phyloP scores from a whole-genome alignment of 768 basidiomycete genomes.

The Pleurotus citrinopileatus region DNA sequence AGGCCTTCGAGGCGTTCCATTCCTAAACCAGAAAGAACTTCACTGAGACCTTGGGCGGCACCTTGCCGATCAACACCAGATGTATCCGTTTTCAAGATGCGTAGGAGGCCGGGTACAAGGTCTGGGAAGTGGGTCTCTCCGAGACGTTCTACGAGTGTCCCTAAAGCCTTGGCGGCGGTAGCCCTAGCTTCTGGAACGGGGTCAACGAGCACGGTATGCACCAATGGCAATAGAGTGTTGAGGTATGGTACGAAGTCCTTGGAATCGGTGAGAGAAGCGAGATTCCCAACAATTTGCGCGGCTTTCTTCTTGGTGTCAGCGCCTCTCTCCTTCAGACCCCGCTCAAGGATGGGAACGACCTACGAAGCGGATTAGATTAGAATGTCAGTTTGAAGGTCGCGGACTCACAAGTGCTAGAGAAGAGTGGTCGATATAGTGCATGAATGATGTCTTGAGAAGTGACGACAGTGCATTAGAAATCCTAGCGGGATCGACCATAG shows the following conservation, averaged over 20 bases:
- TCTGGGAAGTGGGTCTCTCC: constrained; percentile 96
- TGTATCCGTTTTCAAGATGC: constrained; percentile 87
- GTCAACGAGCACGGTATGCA: constrained; percentile 90
- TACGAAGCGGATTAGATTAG: constrained; percentile 23
- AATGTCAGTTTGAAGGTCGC: not conserved
- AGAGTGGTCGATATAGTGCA: constrained; percentile 97
- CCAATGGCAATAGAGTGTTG: constrained; percentile 82
- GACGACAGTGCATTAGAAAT: constrained; percentile 83
- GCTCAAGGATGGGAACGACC: constrained; percentile 94
- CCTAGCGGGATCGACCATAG: constrained; percentile 92
- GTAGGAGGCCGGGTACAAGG: constrained; percentile 83
- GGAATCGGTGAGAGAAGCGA: constrained; percentile 84
- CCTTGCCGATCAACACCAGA: constrained; percentile 97
- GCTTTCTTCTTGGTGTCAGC: constrained; percentile 96
- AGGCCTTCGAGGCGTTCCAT: constrained; percentile 95
- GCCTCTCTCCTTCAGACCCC: constrained; percentile 87
- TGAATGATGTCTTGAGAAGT: constrained; percentile 91
- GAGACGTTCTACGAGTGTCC: constrained; percentile 93
- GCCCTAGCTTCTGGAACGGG: constrained; percentile 98
- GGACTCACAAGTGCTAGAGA: constrained; percentile 82
- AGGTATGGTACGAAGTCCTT: constrained; percentile 96
- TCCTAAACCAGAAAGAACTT: constrained; percentile 94
- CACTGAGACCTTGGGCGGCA: constrained; percentile 94
- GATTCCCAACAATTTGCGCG: constrained; percentile 96
- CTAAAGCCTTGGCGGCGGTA: constrained; percentile 94